Evolutionary conservation across 257 asterid species (phyloP), one percentile per base, ranked within the genome.

Genomic region (Thymus mandschuricus): DNA sequence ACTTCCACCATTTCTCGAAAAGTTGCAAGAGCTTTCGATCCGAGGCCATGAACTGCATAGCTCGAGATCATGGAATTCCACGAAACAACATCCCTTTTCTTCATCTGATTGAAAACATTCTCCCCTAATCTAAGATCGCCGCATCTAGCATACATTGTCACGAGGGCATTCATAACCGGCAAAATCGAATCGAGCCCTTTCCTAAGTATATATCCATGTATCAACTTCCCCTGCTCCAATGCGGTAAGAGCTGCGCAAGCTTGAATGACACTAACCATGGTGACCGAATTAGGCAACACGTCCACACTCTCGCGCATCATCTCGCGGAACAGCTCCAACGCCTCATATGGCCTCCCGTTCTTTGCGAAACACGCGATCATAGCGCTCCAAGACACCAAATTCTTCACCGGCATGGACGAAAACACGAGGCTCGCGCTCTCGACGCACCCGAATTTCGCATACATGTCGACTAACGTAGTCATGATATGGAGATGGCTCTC

Each of bases 321-420:
- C 73, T 86, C 83, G 8, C 81, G 77, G 70, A 92, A 88, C 79
- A 92, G 72, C 64, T 87, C 85, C 35, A 90, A 81, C 2, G 97
- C 97, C 27, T 88, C 93, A 28, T 79, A 78, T 5, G 97, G 83
- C 81, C 66, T 86, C 15, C 84, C 92, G 8, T 90, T 92, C 81
- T 87, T 92, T 0, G 96, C 85, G 15, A 81, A 88, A 49, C 98
- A 92, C 0, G 93, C 87, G 28, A 92, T 87, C 96, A 92, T 86
- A 3, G 98, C 96, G 58, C 88, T 92, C 98, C 98, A 92, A 64
- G 98, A 90, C 64, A 92, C 98, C 66, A 90, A 81, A 77, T 90
- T 92, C 78, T 84, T 93, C 52, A 72, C 81, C 0, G 87, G 83
- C 96, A 91, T 91, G 38, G 75, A 68, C 21, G 66, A 66, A 68